A percentile compares a stretch with the other conserved stretches of the same genome.
phyloP scores from a whole-genome alignment of 805 yeast genomes.

The Candida sithepensis region DNA sequence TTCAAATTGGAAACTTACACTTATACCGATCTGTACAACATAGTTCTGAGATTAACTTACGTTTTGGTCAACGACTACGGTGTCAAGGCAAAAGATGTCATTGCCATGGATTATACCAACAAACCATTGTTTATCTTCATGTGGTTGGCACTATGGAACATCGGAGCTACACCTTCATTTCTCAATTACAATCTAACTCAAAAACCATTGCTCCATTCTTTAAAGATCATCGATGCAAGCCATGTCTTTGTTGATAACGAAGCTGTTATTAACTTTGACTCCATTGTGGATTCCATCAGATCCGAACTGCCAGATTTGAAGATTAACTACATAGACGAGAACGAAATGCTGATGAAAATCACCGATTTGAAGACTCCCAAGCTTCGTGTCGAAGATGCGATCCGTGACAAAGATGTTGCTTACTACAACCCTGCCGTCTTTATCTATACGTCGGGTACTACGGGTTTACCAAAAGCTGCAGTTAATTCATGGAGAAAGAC shows the following conservation, averaged over 20 bases:
- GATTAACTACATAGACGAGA: constrained; percentile 19
- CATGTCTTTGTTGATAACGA: constrained; percentile 75
- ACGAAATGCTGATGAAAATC: constrained; percentile 1
- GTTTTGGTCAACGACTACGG: constrained; percentile 62
- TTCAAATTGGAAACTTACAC: constrained; percentile 64
- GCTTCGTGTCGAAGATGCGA: constrained; percentile 51
- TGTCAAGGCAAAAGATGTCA: constrained; percentile 60
- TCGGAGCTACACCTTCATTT: constrained; percentile 88
- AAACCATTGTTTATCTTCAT: constrained; percentile 76
- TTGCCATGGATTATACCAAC: constrained; percentile 76
- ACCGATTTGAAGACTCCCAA: constrained; percentile 33
- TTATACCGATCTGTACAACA: constrained; percentile 63
- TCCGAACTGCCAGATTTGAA: constrained; percentile 30
- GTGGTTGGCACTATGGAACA: constrained; percentile 87
- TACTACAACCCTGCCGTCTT: constrained; percentile 65
- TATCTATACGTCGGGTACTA: constrained; percentile 91
- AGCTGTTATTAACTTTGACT: constrained; percentile 39
- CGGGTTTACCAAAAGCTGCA: constrained; percentile 93
- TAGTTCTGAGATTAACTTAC: constrained; percentile 62
- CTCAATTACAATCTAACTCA: constrained; percentile 77
- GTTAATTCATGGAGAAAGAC: constrained; percentile 89
- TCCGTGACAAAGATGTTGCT: constrained; percentile 55
- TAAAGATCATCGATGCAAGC: constrained; percentile 60
- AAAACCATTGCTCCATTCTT: constrained; percentile 73
- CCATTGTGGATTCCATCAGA: constrained; percentile 38